A percentile compares a stretch with the other conserved stretches of the same genome.
Conservation (phyloP, 2,329 filamentous ascomycete genomes). For the Grosmannia huntii region DNA sequence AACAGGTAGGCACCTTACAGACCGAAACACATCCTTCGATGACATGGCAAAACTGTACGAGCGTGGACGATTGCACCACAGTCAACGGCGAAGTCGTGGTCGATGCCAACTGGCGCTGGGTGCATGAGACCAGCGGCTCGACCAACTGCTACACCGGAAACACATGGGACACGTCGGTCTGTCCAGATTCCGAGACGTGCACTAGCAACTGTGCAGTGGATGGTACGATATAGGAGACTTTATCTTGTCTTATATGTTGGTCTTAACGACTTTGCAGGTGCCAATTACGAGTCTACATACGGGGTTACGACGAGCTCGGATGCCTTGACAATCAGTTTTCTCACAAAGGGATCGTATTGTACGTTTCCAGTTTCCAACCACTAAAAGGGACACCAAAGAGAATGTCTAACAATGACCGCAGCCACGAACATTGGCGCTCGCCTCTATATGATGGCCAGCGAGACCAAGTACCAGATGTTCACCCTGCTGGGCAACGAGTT, state of each 20-base stretch:
- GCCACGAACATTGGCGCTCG: slow-evolving; percentile 25
- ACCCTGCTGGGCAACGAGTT: slow-evolving; percentile 48
- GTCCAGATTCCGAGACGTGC: slow-evolving; percentile 34
- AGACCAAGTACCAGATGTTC: slow-evolving; percentile 30
- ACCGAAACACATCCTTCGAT: slow-evolving; percentile 38
- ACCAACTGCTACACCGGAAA: slow-evolving; percentile 39
- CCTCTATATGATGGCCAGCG: slow-evolving; percentile 19
- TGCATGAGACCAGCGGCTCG: slow-evolving; percentile 32
- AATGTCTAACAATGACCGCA: not conserved
- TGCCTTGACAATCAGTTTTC: slow-evolving; percentile 33
- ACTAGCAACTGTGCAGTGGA: slow-evolving; percentile 44
- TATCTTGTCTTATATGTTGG: not conserved
- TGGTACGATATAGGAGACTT: slow-evolving; percentile 17
- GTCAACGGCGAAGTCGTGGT: slow-evolving; percentile 35
- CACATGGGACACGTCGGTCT: slow-evolving; percentile 32
- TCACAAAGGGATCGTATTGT: slow-evolving; percentile 25
- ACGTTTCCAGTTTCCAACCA: slow-evolving; percentile 8
- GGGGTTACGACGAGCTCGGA: slow-evolving; percentile 37
- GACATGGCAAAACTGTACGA: slow-evolving; percentile 37
- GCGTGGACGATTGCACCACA: slow-evolving; percentile 31
- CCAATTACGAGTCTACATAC: slow-evolving; percentile 37
- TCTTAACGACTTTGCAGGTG: slow-evolving; percentile 13
- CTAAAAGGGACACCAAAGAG: not conserved
- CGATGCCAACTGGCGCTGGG: slow-evolving; percentile 47
- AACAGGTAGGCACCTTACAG: slow-evolving; percentile 32